Evolutionary conservation across 768 basidiomycete species (phyloP), one percentile per base, ranked within the genome.

Genomic region (Gloeophyllum trabeum): DNA sequence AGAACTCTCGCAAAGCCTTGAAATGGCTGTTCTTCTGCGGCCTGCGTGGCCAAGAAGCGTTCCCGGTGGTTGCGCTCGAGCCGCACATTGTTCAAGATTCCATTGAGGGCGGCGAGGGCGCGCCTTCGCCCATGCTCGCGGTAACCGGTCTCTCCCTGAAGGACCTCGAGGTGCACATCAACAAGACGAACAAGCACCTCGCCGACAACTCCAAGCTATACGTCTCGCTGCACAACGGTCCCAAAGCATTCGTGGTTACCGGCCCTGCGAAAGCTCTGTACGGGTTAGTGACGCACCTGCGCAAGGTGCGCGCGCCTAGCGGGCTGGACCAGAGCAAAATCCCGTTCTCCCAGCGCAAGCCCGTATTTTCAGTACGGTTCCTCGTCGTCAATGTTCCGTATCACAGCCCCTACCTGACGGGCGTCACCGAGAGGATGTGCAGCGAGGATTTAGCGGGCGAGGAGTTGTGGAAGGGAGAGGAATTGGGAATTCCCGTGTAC

Each of bases 301-400:
- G 94, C 55, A 94, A 94, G 62, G 73, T 92, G 51, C 83, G 84
- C 48, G 96, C 96, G 1, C 75, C 90, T 0, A 70, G 69, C 16
- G 90, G 90, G 26, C 68, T 82, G 24, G 96, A 99, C 52, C 96
- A 99, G 62, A 88, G 82, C 73, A 96, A 96, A 65, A 68, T 76
- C 2, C 87, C 92, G 6, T 94, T 82, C 67, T 94, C 91, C 5
- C 91, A 97, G 66, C 76, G 96, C 52, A 94, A 94, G 63, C 81
- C 87, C 4, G 85, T 89, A 4, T 98, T 99, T 62, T 83, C 78
- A 34, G 76, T 86, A 38, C 81, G 96, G 35, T 99, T 98, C 71
- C 66, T 99, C 53, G 83, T 89, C n/a, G 85, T 99, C 54, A 84
- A 80, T 41, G 94, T 92, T 2, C 96, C 96, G 1, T 99, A 92